These are phyloP conservation scores for Porpolomopsis calyptriformis DNA, from an alignment of 768 basidiomycete genomes.

Conservation along the genomic window DNA sequence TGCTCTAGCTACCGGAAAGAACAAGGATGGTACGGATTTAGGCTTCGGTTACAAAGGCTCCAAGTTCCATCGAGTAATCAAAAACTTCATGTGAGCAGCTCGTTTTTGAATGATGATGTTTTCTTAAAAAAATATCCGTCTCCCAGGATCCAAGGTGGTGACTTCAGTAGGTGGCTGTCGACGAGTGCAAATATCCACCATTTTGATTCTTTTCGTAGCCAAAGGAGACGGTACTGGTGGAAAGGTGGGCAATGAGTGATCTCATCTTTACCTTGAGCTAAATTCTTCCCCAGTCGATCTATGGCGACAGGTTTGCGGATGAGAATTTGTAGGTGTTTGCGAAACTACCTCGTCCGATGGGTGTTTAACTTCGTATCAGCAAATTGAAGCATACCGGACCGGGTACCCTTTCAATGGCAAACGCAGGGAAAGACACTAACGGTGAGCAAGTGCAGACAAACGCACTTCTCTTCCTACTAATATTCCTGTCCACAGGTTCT, in stretches of 20 bases:
- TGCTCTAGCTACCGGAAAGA: conserved; percentile 75
- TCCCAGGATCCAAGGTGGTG: conserved; percentile 89
- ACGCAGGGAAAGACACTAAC: conserved; percentile 83
- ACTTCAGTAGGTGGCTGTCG: conserved; percentile 65
- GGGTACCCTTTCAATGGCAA: conserved; percentile 90
- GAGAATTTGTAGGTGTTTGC: conserved; percentile 76
- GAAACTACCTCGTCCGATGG: no score
- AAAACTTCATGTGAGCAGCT: conserved; percentile 70
- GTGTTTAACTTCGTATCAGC: conserved; percentile 33
- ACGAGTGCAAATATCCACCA: conserved; percentile 3
- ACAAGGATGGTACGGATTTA: conserved; percentile 65
- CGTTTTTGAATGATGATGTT: no score
- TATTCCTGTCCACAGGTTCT: conserved; percentile 44
- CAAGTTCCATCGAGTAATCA: conserved; percentile 94
- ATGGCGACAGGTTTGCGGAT: conserved; percentile 82
- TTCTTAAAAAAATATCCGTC: neutral
- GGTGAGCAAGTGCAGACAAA: no score
- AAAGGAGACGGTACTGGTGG: conserved; percentile 84
- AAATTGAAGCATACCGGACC: conserved; percentile 90
- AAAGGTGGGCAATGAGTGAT: conserved; percentile 41
- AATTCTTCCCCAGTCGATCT: conserved; percentile 55
- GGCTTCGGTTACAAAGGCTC: conserved; percentile 93
- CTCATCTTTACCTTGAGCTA: conserved; percentile 4
- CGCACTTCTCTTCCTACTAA: conserved; percentile 7
- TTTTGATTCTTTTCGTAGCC: conserved; percentile 32